These are phyloP conservation scores for Backusella westeae DNA, from an alignment of 192 early-diverging fungal genomes.

Conservation along the genomic window DNA sequence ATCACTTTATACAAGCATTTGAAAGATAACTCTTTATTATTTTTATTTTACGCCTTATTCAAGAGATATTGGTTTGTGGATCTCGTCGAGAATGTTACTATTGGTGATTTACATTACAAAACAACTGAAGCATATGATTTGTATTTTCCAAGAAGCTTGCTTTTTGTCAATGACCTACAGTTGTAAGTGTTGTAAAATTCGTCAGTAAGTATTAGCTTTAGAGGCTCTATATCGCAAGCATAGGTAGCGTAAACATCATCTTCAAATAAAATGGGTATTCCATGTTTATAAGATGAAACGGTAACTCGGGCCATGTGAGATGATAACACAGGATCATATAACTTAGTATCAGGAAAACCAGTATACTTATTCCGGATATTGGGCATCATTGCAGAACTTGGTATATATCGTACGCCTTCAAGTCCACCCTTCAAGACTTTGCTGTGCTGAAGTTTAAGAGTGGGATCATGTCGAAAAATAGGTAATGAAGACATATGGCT, in stretches of 20 bases:
- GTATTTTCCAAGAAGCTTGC: background rate
- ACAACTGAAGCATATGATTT: background rate
- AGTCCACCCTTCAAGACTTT: too few species aligned
- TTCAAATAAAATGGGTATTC: constrained; percentile 86
- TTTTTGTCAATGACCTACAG: background rate
- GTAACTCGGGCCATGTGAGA: constrained; percentile 96
- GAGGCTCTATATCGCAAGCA: constrained; percentile 80
- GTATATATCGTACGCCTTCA: too few species aligned
- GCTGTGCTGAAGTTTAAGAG: constrained; percentile 80
- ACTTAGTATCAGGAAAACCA: constrained; percentile 62
- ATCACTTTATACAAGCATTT: too few species aligned
- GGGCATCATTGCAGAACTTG: constrained; percentile 90
- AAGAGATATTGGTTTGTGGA: too few species aligned
- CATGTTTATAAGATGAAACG: constrained; percentile 70
- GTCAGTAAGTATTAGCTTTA: constrained; percentile 81
- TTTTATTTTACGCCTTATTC: too few species aligned
- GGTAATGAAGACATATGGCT: constrained; percentile 71
- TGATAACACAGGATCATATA: background rate
- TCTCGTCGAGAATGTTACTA: too few species aligned
- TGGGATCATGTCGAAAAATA: constrained; percentile 94
- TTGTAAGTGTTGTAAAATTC: constrained; percentile 55
- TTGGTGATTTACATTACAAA: background rate
- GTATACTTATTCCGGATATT: constrained; percentile 90
- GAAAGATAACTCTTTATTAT: too few species aligned
- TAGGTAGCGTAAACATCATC: constrained; percentile 98